Base-by-base conservation (phyloP, 768 basidiomycete genomes). In the Heimioporus sp. region DNA sequence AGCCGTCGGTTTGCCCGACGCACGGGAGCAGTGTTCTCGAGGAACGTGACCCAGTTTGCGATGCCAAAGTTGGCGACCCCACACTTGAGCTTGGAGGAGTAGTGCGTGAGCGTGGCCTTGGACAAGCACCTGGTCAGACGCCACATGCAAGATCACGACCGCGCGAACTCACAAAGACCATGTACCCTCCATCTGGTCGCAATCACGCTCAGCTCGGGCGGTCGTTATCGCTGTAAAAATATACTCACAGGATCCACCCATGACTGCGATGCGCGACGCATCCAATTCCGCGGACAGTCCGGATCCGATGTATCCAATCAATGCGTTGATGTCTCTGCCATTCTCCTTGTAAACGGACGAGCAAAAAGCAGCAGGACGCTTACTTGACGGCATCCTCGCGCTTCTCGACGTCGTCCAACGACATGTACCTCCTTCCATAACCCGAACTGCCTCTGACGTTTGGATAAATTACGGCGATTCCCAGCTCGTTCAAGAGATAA, bases 381-480 rank as follows among this genome's bases (percentile, higher is more conserved):
- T 43, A 76, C 75, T 69, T 76, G 56, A 76, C 72, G 0, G 75
- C 63, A 59, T 75, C 71, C 52, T 76, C 75, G 34, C 74, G 67
- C 48, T 76, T 76, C 54, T 69, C 64, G 6, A 76, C 70, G 30
- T 74, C 72, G 54, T 76, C 75, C 28, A 62, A 55, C 15, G 71
- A 61, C 65, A 73, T 62, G 57, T 73, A 76, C 45, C 54, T 67
- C 51, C 61, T 74, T 31, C 73, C 75, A 46, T 76, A 76, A 24
- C 74, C 74, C 4, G 62, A 61, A 49, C 75, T 76, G 37, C 74
- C 75, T 41, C 74, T 61, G 19, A 76, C 75, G 41, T 76, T 76
- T 15, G 74, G 74, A 51, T 73, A 74, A 31, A 76, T 67, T 32
- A 76, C 52, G 0, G 73, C 75, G 21, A 72, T 67, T 16, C 65